These are phyloP conservation scores for Exophiala lecanii-corni DNA, from an alignment of 2,329 filamentous ascomycete genomes.

Conservation along the genomic window DNA sequence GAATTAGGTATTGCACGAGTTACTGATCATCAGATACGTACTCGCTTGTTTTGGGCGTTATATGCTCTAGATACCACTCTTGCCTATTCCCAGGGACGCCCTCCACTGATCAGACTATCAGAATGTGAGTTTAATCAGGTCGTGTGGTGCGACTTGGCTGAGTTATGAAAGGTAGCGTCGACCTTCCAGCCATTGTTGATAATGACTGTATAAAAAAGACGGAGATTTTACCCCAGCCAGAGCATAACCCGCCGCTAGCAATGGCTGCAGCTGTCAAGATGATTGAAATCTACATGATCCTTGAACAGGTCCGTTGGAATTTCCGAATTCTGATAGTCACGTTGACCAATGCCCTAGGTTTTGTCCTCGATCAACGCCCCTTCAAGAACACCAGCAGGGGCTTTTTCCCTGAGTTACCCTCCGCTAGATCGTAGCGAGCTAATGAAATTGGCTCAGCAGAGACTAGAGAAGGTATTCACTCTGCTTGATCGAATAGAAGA, in stretches of 20 bases:
- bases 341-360: background rate
- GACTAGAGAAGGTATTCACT: constrained; percentile 7
- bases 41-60: constrained; percentile 10
- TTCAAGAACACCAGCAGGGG: constrained; percentile 6
- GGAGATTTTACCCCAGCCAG: constrained; percentile 11
- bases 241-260: constrained; percentile 6
- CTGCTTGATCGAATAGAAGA: no score
- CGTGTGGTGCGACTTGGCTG: background rate
- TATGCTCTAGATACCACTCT: constrained; percentile 9
- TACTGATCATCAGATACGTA: constrained; percentile 7
- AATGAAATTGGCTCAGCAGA: constrained; percentile 8
- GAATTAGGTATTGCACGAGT: background rate
- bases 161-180: constrained; percentile 7
- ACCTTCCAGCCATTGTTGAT: constrained; percentile 10
- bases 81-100: constrained; percentile 10
- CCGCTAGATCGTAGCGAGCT: constrained; percentile 7
- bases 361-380: constrained; percentile 10
- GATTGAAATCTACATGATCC: constrained; percentile 11
- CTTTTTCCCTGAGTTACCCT: constrained; percentile 5
- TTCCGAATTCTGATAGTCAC: background rate
- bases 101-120: constrained; percentile 9
- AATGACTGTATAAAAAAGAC: constrained; percentile 10
- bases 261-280: constrained; percentile 13
- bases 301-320: constrained; percentile 8
- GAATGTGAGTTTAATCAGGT: constrained; percentile 2